A percentile compares a stretch with the other conserved stretches of the same genome.
These are phyloP conservation scores for Gyrodon lividus DNA, from an alignment of 768 basidiomycete genomes.

Conservation along the genomic window DNA sequence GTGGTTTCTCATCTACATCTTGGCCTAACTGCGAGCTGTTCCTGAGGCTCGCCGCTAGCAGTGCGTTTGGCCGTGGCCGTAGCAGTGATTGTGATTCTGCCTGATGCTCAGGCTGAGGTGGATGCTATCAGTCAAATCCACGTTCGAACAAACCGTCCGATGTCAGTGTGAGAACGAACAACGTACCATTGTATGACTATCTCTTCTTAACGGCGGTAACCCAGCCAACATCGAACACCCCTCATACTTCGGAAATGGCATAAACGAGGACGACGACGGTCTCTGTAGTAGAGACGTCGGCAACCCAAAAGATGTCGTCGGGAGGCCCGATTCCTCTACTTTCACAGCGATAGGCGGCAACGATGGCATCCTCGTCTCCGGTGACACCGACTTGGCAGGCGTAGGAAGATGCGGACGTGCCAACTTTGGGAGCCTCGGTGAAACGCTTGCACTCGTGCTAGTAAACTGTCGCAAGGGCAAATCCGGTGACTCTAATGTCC, in stretches of 20 bases:
- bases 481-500: conserved; percentile 14
- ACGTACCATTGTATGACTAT: conserved; percentile 5
- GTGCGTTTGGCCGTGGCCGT: neutral
- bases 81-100: neutral
- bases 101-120: neutral
- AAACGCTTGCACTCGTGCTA: conserved; percentile 5
- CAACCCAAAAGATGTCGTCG: neutral
- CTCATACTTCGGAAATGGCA: neutral
- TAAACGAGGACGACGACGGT: neutral
- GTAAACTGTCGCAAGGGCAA: neutral
- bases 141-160: neutral
- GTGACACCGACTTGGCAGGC: conserved; percentile 27
- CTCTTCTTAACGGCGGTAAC: conserved; percentile 5
- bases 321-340: conserved; percentile 16
- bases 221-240: neutral
- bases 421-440: conserved; percentile 12
- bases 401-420: conserved; percentile 29
- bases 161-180: too few species aligned
- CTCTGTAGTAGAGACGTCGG: neutral
- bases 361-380: conserved; percentile 19
- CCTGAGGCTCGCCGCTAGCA: conserved; percentile 14
- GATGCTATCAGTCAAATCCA: neutral
- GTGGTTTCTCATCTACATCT: conserved; percentile 2
- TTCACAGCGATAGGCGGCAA: conserved; percentile 32
- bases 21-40: conserved; percentile 3